Base-by-base conservation (phyloP, 2,329 filamentous ascomycete genomes). In the Fusarium nanum region DNA sequence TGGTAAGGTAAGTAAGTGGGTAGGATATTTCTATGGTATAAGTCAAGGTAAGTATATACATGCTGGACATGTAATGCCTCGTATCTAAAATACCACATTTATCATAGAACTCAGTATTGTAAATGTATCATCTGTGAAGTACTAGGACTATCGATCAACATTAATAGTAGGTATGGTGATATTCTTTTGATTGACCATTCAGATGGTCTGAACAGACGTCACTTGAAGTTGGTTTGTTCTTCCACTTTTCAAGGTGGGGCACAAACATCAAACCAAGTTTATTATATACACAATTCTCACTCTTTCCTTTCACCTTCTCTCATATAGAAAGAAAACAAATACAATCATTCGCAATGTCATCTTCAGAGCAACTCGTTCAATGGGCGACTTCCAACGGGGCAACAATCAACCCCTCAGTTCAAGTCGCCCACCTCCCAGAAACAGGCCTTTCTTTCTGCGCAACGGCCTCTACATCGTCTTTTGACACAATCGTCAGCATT, bases 371-470 rank as follows among this genome's bases (percentile, higher is more conserved):
- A 27, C 83, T 89, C 7, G 65, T 85, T n/a, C 61, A 74, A 7
- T 90, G 88, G 88, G 83, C 83, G 7, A 73, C 70, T 25, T 71
- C 75, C 2, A 78, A 85, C 60, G 84, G 85, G 9, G 86, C 84
- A 14, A 62, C 62, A 7, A 78, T 90, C 27, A 84, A 89, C 69
- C 81, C 83, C 0, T 77, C 80, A 0, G 80, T 90, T 27, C 83
- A 89, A 62, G 79, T 91, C 50, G 86, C 85, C 73, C 73, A 83
- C 4, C 84, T 89, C 65, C 71, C 81, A 3, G 60, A 78, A 13
- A 88, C 85, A 4, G 85, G 86, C 49, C 82, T 85, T 41, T 89
- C 87, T 3, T 84, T 91, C 68, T 83, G 85, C 34, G 84, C 87
- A 68, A 83, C 78, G 48, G 76, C 78, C 37, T 70, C 72, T 14